These are phyloP conservation scores for Dactylis glomerata DNA, from an alignment of 176 grass and related monocot species.

Conservation along the genomic window DNA sequence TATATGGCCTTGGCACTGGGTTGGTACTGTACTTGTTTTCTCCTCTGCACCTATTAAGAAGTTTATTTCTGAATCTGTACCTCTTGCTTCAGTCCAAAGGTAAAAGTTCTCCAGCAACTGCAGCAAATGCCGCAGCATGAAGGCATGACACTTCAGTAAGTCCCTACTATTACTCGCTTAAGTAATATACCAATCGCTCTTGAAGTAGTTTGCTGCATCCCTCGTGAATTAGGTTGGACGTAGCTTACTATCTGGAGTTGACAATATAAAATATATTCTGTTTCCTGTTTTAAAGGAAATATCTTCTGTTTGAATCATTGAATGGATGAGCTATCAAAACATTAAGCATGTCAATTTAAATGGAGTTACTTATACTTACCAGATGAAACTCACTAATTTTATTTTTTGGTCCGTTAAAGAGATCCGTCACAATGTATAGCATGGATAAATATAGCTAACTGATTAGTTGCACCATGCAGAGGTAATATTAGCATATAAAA, in stretches of 20 bases:
- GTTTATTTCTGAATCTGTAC: slow-evolving; percentile 16
- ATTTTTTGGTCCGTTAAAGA: neutral
- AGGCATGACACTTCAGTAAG: slow-evolving; percentile 74
- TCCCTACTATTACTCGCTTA: neutral
- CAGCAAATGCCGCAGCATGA: slow-evolving; percentile 71
- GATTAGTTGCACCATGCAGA: neutral
- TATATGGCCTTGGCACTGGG: slow-evolving; percentile 94
- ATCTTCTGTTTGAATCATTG: neutral
- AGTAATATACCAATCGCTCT: neutral
- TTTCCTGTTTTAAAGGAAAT: neutral
- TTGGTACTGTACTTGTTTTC: slow-evolving; percentile 30
- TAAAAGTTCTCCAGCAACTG: slow-evolving; percentile 76
- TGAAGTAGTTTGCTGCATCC: neutral
- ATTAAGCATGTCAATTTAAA: neutral
- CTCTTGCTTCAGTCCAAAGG: slow-evolving; percentile 63
- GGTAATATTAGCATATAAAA: neutral
- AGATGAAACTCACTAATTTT: neutral
- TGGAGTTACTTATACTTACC: neutral
- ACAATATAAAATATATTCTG: neutral
- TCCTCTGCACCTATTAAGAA: neutral
- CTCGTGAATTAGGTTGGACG: neutral
- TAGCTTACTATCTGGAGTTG: neutral
- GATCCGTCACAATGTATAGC: neutral
- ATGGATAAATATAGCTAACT: neutral
- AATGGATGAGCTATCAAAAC: neutral